A percentile compares a stretch with the other conserved stretches of the same genome.
Conservation (phyloP, 2,329 filamentous ascomycete genomes). For the Aspergillus pseudonomiae region DNA sequence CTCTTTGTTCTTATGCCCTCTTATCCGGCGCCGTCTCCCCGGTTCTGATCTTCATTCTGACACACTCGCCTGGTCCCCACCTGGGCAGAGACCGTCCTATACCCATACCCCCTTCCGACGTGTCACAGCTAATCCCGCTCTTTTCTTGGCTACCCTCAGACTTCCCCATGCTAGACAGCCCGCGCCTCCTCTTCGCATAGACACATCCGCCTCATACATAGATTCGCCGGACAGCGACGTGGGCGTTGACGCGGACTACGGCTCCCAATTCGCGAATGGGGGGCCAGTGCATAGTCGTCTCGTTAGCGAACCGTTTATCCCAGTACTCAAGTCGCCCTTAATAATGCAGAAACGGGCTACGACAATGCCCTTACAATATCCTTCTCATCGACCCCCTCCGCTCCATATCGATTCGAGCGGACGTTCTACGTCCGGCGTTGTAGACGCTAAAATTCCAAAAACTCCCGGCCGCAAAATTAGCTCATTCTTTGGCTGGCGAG, state of each 20-base stretch:
- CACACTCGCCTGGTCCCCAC: conserved; percentile 6
- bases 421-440: conserved; percentile 37
- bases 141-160: conserved; percentile 33
- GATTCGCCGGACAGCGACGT: conserved; percentile 32
- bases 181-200: conserved; percentile 35
- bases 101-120: conserved; percentile 23
- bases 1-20: conserved; percentile 10
- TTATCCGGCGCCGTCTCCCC: conserved; percentile 9
- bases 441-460: conserved; percentile 48
- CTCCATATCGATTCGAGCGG: conserved; percentile 47
- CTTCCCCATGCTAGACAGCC: conserved; percentile 44
- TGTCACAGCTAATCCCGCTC: conserved; percentile 31
- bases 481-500: conserved; percentile 70
- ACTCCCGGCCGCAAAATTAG: conserved; percentile 62
- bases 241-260: conserved; percentile 29
- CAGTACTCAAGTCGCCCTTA: conserved; percentile 71
- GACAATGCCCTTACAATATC: conserved; percentile 50
- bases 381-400: conserved; percentile 44
- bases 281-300: conserved; percentile 44
- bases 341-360: conserved; percentile 48
- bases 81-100: conserved; percentile 20
- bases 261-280: conserved; percentile 40
- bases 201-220: conserved; percentile 31
- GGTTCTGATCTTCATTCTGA: not conserved
- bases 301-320: conserved; percentile 51